Evolutionary conservation across 441 rosid genomes (phyloP), one percentile per base, ranked within the genome.

Genomic region (Populus tomentosa): DNA sequence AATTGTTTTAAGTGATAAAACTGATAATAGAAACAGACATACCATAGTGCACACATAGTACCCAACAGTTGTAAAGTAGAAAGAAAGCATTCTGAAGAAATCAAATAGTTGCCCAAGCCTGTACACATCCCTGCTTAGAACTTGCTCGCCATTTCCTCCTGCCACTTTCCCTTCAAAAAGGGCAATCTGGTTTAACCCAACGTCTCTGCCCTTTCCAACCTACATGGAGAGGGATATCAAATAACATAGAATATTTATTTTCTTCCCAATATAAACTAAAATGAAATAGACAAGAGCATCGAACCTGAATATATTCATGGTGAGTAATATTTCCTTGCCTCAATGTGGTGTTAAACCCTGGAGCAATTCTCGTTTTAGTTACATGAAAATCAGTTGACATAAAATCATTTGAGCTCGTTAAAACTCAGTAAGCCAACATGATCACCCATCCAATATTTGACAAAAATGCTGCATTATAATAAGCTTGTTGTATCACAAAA

Each of bases 201-300:
- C 99, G 83, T 95, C 99, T 82, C 99, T 91, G 82, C 99, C 99
- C 87, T 95, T 95, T 78, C 99, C 99, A 83, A 95, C 99, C 99
- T 95, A 84, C 80, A 84, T 11, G 53, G 72, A 72, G 77, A 63
- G 67, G 67, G 74, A 7, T 23, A 75, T 73, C 73, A 77, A 80
- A 74, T 79, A 78, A 78, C 33, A 36, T 40, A 3, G 42, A 79
- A 67, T 67, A 74, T 75, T 32, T 32, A 63, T 0, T 61, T 80
- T 78, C 50, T 40, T 70, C 30, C 66, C 42, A 33, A 70, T 46
- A 53, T 33, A 24, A 35, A 21, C 4, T 35, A 56, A 73, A 70
- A 76, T 40, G 77, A 78, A 62, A 77, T 33, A 36, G 64, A 69
- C 72, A 61, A 80, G 73, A 59, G 78, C 65, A 80, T 70, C 24